Base-by-base conservation (phyloP, 352 stramenopile species). In the Phytophthora fragariae region DNA sequence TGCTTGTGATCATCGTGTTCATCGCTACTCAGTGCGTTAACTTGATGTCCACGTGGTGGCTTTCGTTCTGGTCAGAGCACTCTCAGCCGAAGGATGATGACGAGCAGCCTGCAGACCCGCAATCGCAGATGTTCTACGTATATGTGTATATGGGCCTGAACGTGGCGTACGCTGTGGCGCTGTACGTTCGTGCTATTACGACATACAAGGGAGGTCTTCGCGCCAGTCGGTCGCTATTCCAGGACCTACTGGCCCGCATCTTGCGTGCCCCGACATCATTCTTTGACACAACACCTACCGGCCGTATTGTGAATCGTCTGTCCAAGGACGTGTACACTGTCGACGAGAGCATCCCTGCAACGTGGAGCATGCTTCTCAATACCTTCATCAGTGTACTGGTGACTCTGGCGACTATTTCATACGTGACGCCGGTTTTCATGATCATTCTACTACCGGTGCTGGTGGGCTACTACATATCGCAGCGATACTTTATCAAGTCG, bases 401-500 rank as follows among this genome's bases (percentile, higher is more conserved):
- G 55, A 92, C 85, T 7, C 55, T 93, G 21, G 83, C 74, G 4
- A 92, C 84, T 8, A 83, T 95, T 49, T 95, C 82, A 56, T 92
- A 85, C 57, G 81, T 92, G 46, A 92, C 86, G 6, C 87, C 86
- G 0, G 65, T 81, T 11, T 91, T 90, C 64, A 93, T 96, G 77
- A 67, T 85, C 15, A 86, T 95, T 46, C 58, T 97, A 15, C 39
- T 92, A 3, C 96, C 96, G 1, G 76, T 92, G 27, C 57, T 93
- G 15, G 64, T 91, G 24, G 79, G 79, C 4, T 92, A 91, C 72
- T 92, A 90, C 65, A 70, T 82, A 49, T 92, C 86, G 5, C 86
- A 92, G 82, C 96, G 95, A 14, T 99, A 99, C 73, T 98, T 98
- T 72, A 95, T 98, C 72, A 90, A 88, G 64, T 96, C 85, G 2